A percentile compares a stretch with the other conserved stretches of the same genome.
Evolutionary conservation across 768 basidiomycete species (phyloP).

Genomic region (Punctularia strigosozonata): DNA sequence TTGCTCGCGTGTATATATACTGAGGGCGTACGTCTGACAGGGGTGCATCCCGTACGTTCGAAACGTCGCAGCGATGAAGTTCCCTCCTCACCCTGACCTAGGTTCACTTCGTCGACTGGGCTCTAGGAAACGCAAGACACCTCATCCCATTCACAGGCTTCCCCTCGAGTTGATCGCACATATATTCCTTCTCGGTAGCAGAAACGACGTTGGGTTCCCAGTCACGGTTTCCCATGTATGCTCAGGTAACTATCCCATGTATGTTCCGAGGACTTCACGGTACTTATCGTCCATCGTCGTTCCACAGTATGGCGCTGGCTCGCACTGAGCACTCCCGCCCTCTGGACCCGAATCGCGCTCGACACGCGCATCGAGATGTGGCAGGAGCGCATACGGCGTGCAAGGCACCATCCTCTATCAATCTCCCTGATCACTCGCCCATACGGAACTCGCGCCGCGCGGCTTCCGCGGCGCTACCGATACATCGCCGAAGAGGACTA

Average conservation of each 20-base stretch:
- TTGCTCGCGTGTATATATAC: too few relatives aligned
- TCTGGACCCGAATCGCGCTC: slow-evolving; percentile 56
- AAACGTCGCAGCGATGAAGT: too few relatives aligned
- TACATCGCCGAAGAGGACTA: slow-evolving; percentile 23
- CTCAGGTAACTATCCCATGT: slow-evolving; percentile 17
- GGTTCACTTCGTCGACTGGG: too few relatives aligned
- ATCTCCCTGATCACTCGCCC: slow-evolving; percentile 27
- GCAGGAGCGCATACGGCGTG: slow-evolving; percentile 48
- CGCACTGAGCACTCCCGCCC: slow-evolving; percentile 44
- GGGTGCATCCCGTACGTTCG: too few relatives aligned
- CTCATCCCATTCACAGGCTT: slow-evolving; percentile 43
- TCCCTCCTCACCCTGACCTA: too few relatives aligned
- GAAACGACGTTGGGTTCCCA: slow-evolving; percentile 45
- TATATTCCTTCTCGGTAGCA: slow-evolving; percentile 49
- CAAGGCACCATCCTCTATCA: slow-evolving; percentile 50
- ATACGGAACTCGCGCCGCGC: slow-evolving; percentile 3
- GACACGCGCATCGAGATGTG: slow-evolving; percentile 42
- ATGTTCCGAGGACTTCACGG: too few relatives aligned
- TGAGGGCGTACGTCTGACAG: too few relatives aligned
- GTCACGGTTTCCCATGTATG: slow-evolving; percentile 61
- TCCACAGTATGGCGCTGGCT: slow-evolving; percentile 63
- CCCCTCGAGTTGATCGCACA: slow-evolving; percentile 54
- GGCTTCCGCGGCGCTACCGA: neutral
- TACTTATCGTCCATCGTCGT: too few relatives aligned
- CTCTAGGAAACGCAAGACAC: too few relatives aligned